Evolutionary conservation across 23 red algal species (phyloP).

Genomic region (Gracilaria vermiculophylla): DNA sequence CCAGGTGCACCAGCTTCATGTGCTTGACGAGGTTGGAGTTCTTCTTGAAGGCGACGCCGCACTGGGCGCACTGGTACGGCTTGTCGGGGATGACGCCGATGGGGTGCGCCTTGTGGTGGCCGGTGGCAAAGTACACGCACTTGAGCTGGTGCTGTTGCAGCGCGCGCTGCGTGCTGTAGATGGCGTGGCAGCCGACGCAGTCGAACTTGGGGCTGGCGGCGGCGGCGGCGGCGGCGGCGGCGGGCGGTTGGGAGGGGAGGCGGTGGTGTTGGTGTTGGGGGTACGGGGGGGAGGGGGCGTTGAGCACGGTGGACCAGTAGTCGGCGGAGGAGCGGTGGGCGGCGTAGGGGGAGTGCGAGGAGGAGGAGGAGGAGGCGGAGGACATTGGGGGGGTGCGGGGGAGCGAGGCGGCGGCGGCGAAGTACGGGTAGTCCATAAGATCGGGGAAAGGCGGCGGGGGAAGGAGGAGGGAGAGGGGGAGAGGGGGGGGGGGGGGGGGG

Average conservation of each 20-base stretch:
- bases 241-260: background rate
- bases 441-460: background rate
- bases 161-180: constrained; percentile 3
- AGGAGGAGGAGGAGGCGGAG: background rate
- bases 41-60: constrained; percentile 63
- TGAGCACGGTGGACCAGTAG: background rate
- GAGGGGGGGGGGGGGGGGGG: background rate
- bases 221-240: background rate
- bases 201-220: background rate
- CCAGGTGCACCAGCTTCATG: constrained; percentile 61
- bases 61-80: constrained; percentile 45
- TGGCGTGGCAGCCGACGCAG: constrained; percentile 22
- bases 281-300: background rate
- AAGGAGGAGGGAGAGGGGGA: background rate
- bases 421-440: too few species aligned
- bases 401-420: background rate
- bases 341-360: background rate
- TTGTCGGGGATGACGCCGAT: constrained; percentile 42
- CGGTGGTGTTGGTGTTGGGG: background rate
- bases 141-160: constrained; percentile 31
- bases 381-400: background rate
- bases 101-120: constrained; percentile 14
- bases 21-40: constrained; percentile 72
- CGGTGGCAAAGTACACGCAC: constrained; percentile 10
- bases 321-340: background rate